These are phyloP conservation scores for Scutellaria minor DNA, from an alignment of 257 asterid genomes.

Conservation along the genomic window DNA sequence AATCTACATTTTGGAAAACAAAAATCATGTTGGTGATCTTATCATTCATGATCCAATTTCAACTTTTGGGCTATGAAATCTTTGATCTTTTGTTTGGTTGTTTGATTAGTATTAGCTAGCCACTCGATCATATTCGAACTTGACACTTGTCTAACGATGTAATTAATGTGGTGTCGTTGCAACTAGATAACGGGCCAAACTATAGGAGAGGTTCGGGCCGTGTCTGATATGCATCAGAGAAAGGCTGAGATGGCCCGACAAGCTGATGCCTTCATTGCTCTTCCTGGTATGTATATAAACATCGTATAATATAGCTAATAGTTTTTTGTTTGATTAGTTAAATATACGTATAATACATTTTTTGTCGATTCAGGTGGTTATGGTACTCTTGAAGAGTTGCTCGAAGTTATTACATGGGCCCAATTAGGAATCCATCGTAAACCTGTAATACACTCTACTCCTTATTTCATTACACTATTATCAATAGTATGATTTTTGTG, in stretches of 20 bases:
- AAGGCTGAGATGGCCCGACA: slow-evolving; percentile 98
- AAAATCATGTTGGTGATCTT: no score
- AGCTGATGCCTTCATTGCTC: slow-evolving; percentile 97
- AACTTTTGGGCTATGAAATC: no score
- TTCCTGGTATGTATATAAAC: slow-evolving; percentile 64
- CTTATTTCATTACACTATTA: not conserved
- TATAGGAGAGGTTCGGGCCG: slow-evolving; percentile 85
- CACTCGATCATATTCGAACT: no score
- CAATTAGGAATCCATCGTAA: slow-evolving; percentile 93
- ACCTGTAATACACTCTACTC: slow-evolving; percentile 57
- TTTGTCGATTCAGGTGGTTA: slow-evolving; percentile 69
- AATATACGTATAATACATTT: not conserved
- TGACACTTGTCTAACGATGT: no score
- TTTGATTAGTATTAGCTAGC: no score
- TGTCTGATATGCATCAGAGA: slow-evolving; percentile 91
- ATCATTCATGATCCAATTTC: not conserved
- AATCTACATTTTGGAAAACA: no score
- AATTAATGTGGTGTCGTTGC: not conserved
- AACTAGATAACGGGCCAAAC: slow-evolving; percentile 75
- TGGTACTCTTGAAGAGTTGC: slow-evolving; percentile 97
- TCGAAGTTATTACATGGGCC: slow-evolving; percentile 99
- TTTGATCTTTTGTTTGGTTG: no score
- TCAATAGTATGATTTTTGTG: not conserved
- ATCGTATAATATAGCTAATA: not conserved
- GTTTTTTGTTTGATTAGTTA: not conserved